These are phyloP conservation scores for Clarireedia paspali DNA, from an alignment of 2,329 filamentous ascomycete genomes.

Conservation along the genomic window DNA sequence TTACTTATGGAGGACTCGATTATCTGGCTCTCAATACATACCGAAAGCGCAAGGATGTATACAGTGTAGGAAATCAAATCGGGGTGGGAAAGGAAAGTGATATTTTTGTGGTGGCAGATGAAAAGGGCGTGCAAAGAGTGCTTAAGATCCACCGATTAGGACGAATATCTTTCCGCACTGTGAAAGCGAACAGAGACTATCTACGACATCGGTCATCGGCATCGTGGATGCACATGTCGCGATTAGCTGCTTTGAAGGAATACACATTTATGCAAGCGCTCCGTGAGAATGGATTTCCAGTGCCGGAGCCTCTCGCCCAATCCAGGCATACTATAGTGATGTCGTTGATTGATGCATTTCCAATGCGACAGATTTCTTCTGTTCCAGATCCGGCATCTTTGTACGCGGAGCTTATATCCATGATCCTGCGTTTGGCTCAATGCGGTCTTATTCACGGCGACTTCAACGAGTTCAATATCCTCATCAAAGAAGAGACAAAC, in stretches of 20 bases:
- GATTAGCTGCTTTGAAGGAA: constrained; percentile 88
- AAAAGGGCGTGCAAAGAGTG: constrained; percentile 68
- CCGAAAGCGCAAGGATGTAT: constrained; percentile 70
- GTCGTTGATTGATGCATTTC: constrained; percentile 86
- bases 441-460: constrained; percentile 94
- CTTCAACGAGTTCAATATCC: constrained; percentile 98
- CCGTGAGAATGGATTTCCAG: constrained; percentile 74
- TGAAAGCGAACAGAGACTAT: constrained; percentile 95
- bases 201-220: constrained; percentile 71
- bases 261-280: constrained; percentile 90
- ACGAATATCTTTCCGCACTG: constrained; percentile 91
- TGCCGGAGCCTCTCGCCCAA: constrained; percentile 81
- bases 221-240: constrained; percentile 97
- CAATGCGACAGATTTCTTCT: constrained; percentile 76
- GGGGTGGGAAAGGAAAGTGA: constrained; percentile 97
- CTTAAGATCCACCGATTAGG: constrained; percentile 95
- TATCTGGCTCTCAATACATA: constrained; percentile 94
- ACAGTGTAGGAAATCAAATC: constrained; percentile 89
- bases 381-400: constrained; percentile 79
- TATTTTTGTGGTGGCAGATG: constrained; percentile 85
- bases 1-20: constrained; percentile 94
- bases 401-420: constrained; percentile 82
- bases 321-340: constrained; percentile 95
- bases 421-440: constrained; percentile 76
- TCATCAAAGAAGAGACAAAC: constrained; percentile 67